A percentile compares a stretch with the other conserved stretches of the same genome.
Conservation (phyloP, 352 stramenopile species). For the Hyaloperonospora brassicae region DNA sequence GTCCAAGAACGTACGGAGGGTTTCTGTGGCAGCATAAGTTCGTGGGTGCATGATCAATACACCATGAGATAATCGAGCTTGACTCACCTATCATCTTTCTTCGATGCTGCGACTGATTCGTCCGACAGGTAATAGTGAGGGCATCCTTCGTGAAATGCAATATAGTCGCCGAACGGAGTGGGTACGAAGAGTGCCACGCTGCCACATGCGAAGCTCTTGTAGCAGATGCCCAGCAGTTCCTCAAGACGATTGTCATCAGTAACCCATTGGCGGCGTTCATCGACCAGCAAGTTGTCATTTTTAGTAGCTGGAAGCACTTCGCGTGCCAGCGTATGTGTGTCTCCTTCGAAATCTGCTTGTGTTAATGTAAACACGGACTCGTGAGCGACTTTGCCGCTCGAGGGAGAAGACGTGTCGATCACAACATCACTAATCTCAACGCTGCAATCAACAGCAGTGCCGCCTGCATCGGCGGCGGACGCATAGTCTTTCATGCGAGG, state of each 20-base stretch:
- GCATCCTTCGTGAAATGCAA: constrained; percentile 80
- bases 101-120: constrained; percentile 69
- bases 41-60: not conserved
- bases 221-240: constrained; percentile 73
- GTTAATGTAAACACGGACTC: constrained; percentile 1
- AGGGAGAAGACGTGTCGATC: constrained; percentile 29
- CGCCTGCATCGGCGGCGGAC: constrained; percentile 5
- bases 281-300: constrained; percentile 30
- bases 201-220: constrained; percentile 68
- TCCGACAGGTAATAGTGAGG: constrained; percentile 76
- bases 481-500: constrained; percentile 15
- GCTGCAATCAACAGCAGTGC: constrained; percentile 20
- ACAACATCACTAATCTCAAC: constrained; percentile 29
- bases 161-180: constrained; percentile 75
- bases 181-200: constrained; percentile 72
- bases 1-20: constrained; percentile 66
- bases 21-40: constrained; percentile 29
- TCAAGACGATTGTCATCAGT: constrained; percentile 59
- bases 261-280: constrained; percentile 38
- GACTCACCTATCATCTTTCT: constrained; percentile 40
- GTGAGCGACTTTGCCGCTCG: constrained; percentile 6
- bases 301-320: constrained; percentile 24
- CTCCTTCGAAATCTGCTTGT: constrained; percentile 6
- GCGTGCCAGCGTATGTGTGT: constrained; percentile 21
- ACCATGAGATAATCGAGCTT: not conserved